Evolutionary conservation across 257 asterid species (phyloP).

Genomic region (Perilla frutescens): DNA sequence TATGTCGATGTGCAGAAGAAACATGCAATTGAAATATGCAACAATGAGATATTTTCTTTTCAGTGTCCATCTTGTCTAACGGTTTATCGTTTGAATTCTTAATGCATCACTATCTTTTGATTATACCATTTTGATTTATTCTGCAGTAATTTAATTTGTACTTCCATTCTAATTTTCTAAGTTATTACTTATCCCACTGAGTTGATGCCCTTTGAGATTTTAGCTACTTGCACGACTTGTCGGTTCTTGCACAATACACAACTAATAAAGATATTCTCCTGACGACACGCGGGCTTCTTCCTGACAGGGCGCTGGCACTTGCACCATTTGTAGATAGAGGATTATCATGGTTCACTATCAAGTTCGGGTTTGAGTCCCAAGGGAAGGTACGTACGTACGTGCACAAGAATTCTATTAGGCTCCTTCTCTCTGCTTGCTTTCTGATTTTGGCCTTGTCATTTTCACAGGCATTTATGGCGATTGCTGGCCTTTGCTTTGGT

Average conservation of each 20-base stretch:
- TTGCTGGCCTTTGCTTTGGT: constrained; percentile 75
- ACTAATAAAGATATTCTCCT: background rate
- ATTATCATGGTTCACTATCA: constrained; percentile 81
- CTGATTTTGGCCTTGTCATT: background rate
- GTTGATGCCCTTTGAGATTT: background rate
- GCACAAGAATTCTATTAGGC: constrained; percentile 17
- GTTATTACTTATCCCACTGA: too few species aligned
- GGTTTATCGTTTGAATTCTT: too few species aligned
- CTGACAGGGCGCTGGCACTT: constrained; percentile 85
- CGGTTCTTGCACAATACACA: background rate
- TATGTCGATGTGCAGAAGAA: background rate
- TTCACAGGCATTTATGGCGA: constrained; percentile 64
- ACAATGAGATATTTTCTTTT: too few species aligned
- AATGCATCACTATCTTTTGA: too few species aligned
- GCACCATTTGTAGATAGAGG: constrained; percentile 87
- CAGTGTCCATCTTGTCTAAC: too few species aligned
- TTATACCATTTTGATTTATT: too few species aligned
- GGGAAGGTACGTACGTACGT: constrained; percentile 72
- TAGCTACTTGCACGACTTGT: background rate
- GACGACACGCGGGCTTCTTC: constrained; percentile 3
- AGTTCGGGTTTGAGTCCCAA: constrained; percentile 71
- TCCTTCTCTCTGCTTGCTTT: background rate
- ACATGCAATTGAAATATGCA: background rate
- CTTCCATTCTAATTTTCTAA: too few species aligned
- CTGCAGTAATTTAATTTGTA: too few species aligned